Conservation (phyloP, 2,329 filamentous ascomycete species). For the Dactylonectria estremocensis region DNA sequence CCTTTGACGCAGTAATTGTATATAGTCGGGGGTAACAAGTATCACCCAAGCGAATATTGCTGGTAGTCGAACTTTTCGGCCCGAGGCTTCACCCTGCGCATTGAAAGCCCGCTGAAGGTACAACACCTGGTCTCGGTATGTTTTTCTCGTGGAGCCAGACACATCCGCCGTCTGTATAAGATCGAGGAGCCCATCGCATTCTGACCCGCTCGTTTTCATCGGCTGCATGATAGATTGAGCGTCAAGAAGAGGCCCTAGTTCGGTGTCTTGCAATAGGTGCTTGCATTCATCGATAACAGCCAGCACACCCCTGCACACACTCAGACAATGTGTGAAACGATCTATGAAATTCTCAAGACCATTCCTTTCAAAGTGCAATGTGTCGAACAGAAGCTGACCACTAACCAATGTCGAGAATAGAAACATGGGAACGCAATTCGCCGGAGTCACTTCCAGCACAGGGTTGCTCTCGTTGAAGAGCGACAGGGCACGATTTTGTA, state of each 20-base stretch:
- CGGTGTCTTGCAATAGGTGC: conserved; percentile 17
- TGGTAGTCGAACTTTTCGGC: background rate
- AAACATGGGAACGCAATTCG: conserved; percentile 33
- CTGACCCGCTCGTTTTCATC: background rate
- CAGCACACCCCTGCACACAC: conserved; percentile 32
- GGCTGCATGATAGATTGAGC: conserved; percentile 21
- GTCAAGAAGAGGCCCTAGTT: conserved; percentile 21
- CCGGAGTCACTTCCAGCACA: conserved; percentile 5
- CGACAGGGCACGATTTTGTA: conserved; percentile 32
- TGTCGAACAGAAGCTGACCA: conserved; percentile 33
- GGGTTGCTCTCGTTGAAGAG: conserved; percentile 28
- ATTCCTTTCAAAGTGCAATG: conserved; percentile 5
- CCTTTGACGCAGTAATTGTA: background rate
- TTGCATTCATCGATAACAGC: conserved; percentile 10
- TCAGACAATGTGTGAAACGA: conserved; percentile 28
- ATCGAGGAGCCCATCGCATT: conserved; percentile 12
- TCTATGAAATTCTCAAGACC: conserved; percentile 2
- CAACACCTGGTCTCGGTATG: background rate
- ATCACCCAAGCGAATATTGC: conserved; percentile 41
- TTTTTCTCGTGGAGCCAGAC: background rate
- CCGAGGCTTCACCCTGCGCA: background rate
- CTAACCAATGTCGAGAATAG: conserved; percentile 33
- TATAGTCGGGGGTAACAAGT: conserved; percentile 20
- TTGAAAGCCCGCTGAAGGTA: conserved; percentile 36
- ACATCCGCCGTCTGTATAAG: background rate